Evolutionary conservation across 495 filamentous ascomycete species (phyloP), one percentile per base, ranked within the genome.

Genomic region (Neurospora sp.): DNA sequence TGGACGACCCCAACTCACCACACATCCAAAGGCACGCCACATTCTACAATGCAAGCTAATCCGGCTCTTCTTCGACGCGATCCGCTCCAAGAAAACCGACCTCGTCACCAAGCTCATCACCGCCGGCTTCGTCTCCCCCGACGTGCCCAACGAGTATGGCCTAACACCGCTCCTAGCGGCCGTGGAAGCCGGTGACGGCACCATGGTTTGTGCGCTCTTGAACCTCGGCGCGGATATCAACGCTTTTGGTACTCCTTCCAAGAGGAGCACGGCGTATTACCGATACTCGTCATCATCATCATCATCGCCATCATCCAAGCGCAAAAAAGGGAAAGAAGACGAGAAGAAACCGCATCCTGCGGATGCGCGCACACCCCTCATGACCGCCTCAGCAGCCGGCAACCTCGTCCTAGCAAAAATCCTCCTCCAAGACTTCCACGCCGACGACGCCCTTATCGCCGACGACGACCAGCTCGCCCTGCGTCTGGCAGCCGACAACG

Each of bases 161-260:
- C 12, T 37, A 20, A 83, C 79, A n/a, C 79, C 82, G n/a, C 78
- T 83, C 8, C 75, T 82, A 68, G 76, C 78, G 1, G 81, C 81
- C 71, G 74, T 83, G 39, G 40, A 71, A 31, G 76, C 74, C 35
- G 78, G 81, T 61, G 70, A 78, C 47, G 73, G 77, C 4, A 69
- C 42, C 42, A 79, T 82, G 61, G 75, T 82, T 0, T 79, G 79
- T 65, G 61, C 69, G 7, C 76, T 83, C 18, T 39, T 82, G 61
- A 70, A 69, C 18, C 73, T 80, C 45, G 81, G 82, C 41, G 82
- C 82, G 7, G 47, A 35, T 8, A 75, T 81, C 69, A 72, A 81
- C 73, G 53, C 42, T 8, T 78, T 47, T 68, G 77, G 77, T n/a
- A 68, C 14, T 7, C 35, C 2, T 35, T 61, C 38, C 39, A 39